Evolutionary conservation across 148 eudicot genomes (phyloP), one percentile per base, ranked within the genome.

Genomic region (Tetragonia tetragonoides): DNA sequence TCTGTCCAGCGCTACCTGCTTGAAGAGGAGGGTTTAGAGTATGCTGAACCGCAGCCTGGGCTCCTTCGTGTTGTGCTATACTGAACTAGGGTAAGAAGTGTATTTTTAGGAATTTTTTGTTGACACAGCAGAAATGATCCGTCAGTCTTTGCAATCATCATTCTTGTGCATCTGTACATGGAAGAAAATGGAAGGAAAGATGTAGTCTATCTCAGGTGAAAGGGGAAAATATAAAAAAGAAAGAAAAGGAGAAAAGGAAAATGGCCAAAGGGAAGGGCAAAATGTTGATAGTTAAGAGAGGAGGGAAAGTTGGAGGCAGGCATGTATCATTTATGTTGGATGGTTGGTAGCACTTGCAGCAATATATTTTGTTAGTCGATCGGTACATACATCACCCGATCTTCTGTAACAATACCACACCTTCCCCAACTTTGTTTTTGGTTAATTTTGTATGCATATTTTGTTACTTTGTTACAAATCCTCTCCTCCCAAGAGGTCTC

Each of bases 21-120:
- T 34, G 94, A 95, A 78, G 97, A 93, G 54, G 98, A 95, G 76
- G 97, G 97, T 71, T 89, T 95, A 3, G 93, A 95, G 70, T 95
- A 78, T 87, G 79, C 86, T 51, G 99, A 95, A 83, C 94, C 97
- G 53, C 99, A 93, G 79, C 92, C 97, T 3, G 99, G 99, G 74
- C 85, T 95, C 70, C 97, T 95, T 57, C 88, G 88, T 59, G 97
- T 95, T 84, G 83, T 91, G 83, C 60, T 95, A 76, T 91, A 85
- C 84, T 95, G 93, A 93, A 85, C 53, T 79, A 79, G 82, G 77
- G 82, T 79, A 66, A 79, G 72, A 73, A 56, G 70, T 78, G 70
- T 79, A 72, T 49, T 75, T 24, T 75, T 66, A 79, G 82, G 77
- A 46, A 64, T 8, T 24, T 70, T 49, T 6, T 37, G 71, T 65